Conservation (phyloP, 1,139 yeast species). For the Magnusiomyces starmeri region DNA sequence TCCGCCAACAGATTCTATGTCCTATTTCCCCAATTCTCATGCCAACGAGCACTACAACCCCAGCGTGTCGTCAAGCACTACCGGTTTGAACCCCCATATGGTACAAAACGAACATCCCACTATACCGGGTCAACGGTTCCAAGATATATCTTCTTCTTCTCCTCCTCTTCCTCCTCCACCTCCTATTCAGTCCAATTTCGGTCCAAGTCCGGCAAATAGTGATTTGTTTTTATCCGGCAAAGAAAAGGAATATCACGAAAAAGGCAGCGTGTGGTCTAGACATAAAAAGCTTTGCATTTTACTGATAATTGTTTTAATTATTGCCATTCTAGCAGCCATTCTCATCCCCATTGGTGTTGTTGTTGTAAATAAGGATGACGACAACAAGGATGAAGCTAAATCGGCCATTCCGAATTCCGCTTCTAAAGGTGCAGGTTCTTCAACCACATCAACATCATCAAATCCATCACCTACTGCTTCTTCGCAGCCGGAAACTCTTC, state of each 20-base stretch:
- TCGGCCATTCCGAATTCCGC: slow-evolving; percentile 3
- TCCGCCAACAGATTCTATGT: no score
- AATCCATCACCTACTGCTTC: slow-evolving; percentile 4
- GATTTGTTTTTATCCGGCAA: no score
- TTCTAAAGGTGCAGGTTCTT: neutral
- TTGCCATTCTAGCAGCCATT: slow-evolving; percentile 26
- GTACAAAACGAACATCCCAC: no score
- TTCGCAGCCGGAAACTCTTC: neutral
- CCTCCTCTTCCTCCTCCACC: neutral
- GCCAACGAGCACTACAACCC: no score
- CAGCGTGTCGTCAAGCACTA: no score
- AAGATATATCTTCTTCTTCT: no score
- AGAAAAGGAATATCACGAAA: no score
- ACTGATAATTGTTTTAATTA: slow-evolving; percentile 18
- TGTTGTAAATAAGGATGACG: slow-evolving; percentile 22
- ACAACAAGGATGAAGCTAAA: neutral
- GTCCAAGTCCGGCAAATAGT: no score
- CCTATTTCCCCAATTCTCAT: no score
- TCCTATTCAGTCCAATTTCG: no score
- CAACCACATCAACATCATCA: slow-evolving; percentile 8
- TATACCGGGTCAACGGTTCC: no score
- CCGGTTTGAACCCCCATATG: no score
- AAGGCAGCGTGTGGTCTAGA: slow-evolving; percentile 12
- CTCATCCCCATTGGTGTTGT: slow-evolving; percentile 31
- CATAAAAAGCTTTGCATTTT: slow-evolving; percentile 15